Conservation (phyloP, 495 filamentous ascomycete species). For the Neurospora cerealis region DNA sequence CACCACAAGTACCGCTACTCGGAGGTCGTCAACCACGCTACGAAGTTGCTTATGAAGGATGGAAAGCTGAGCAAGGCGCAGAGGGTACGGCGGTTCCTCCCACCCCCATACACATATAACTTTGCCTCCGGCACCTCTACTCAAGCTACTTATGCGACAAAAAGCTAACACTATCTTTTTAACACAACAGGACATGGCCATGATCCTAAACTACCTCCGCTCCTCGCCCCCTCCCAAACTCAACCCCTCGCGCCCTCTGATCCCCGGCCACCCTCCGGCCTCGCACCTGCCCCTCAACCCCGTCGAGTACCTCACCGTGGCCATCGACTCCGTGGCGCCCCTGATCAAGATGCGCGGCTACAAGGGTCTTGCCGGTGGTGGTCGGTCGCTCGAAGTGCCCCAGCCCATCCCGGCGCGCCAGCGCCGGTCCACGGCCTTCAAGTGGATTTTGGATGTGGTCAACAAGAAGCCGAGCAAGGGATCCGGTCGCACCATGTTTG, state of each 20-base stretch:
- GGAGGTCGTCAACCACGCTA: conserved; percentile 71
- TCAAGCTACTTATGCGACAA: background rate
- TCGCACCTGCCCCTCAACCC: conserved; percentile 69
- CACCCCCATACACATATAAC: background rate
- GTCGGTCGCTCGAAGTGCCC: conserved; percentile 71
- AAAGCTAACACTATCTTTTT: conserved; percentile 5
- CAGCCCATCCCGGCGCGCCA: conserved; percentile 63
- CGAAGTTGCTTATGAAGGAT: conserved; percentile 79
- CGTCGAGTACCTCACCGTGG: conserved; percentile 66
- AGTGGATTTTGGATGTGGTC: conserved; percentile 80
- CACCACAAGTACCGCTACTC: conserved; percentile 73
- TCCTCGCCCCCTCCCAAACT: conserved; percentile 66
- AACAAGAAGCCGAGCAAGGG: conserved; percentile 57
- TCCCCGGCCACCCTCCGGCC: conserved; percentile 62
- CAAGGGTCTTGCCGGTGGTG: conserved; percentile 77
- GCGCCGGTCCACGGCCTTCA: conserved; percentile 64
- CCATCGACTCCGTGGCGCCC: conserved; percentile 94
- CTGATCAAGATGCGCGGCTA: conserved; percentile 65
- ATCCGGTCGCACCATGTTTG: conserved; percentile 53
- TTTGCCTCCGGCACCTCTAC: background rate
- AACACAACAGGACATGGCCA: conserved; percentile 60
- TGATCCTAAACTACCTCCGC: conserved; percentile 79
- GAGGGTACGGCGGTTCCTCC: conserved; percentile 46
- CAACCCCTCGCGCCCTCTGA: conserved; percentile 56
- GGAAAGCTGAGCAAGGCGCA: conserved; percentile 78